Base-by-base conservation (phyloP, 352 stramenopile genomes). In the Globisporangium splendens region DNA sequence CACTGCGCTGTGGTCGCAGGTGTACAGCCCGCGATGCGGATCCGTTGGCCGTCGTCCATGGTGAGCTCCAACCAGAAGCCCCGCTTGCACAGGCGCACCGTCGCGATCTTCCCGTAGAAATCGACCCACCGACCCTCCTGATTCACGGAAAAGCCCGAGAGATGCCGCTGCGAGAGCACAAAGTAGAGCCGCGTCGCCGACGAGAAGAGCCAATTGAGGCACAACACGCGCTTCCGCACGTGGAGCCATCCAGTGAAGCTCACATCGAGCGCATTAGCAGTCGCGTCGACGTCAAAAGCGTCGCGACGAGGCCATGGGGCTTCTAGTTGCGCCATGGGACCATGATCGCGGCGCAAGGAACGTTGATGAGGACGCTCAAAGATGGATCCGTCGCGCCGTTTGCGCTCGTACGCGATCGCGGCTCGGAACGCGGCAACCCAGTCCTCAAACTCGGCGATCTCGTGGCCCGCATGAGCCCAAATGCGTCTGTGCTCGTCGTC, bases 71-170 rank as follows among this genome's bases (percentile, higher is more conserved):
- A 44, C 59, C 59, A 65, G 59, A 50, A 58, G n/a, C 59, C 53
- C 17, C 22, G 42, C 51, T 21, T 55, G 51, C 49, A 46, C 22
- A 46, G 21, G 1, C 35, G 18, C 24, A 61, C 54, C 1, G 39
- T n/a, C 15, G 46, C 49, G 42, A 83, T 57, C 31, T 65, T 63
- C 24, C 70, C 73, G 39, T 59, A 62, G 31, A 79, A 12, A 49
- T 72, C 68, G 2, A 61, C 69, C 63, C 71, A 76, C 18, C 70
- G 67, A 13, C 73, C 71, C 55, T 78, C 73, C 8, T 70, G 49
- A 47, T 83, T 80, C 56, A 83, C 41, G 28, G 56, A 43, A 44
- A 83, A 83, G 6, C 48, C 59, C 14, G 73, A 66, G 24, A 83
- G 53, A 8, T 68, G 50, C 1, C 53, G 41, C 2, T 62, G 63